Evolutionary conservation across 2,329 filamentous ascomycete species (phyloP).

Genomic region (Cordyceps cicadae): DNA sequence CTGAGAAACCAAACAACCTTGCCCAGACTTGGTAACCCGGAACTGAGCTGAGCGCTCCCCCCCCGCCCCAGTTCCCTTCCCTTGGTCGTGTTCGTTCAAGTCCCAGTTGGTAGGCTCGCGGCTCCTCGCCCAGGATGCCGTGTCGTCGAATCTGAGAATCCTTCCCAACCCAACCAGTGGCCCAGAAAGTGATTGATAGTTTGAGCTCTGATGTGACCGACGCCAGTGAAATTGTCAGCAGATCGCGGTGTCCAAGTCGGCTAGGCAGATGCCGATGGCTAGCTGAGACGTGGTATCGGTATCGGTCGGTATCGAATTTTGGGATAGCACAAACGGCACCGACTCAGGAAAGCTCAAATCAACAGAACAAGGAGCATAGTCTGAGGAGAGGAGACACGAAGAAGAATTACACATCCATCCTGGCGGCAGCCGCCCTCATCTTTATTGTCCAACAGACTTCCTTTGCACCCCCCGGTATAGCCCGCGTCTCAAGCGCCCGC

Average conservation of each 20-base stretch:
- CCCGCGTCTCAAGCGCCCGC: slow-evolving; percentile 1
- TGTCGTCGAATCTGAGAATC: neutral
- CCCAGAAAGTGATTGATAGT: neutral
- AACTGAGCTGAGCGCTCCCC: neutral
- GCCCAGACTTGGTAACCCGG: neutral
- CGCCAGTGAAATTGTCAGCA: neutral
- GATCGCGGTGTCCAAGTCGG: neutral
- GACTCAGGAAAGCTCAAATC: neutral
- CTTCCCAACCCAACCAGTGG: neutral
- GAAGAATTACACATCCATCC: neutral
- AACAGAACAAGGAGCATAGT: neutral
- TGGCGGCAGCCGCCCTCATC: neutral
- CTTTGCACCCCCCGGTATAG: neutral
- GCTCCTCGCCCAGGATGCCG: neutral
- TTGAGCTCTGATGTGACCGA: neutral
- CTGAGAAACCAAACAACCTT: neutral
- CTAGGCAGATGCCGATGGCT: neutral
- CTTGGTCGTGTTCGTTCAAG: neutral
- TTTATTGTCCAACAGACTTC: neutral
- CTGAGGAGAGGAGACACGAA: too few species aligned
- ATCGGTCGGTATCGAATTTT: neutral
- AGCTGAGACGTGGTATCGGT: neutral
- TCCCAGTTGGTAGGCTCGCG: neutral
- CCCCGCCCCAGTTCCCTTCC: neutral
- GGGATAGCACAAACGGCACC: neutral